Percentiles rank a stretch among this genome's conserved stretches.
phyloP scores from a whole-genome alignment of 1,284 basidiomycete genomes.

The Apiotrichum brassicae region DNA sequence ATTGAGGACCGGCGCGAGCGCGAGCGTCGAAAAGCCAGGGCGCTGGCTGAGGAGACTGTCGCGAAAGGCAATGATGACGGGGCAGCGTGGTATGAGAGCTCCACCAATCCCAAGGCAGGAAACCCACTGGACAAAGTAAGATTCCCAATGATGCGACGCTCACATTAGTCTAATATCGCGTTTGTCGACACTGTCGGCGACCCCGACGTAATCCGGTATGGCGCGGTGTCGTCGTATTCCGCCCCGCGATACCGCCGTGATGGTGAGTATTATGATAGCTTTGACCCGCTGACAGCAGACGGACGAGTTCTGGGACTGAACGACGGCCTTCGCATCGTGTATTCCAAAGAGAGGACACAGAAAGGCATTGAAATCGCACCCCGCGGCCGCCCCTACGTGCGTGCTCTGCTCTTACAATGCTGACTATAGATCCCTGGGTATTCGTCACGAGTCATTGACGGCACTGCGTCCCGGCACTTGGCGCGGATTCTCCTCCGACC shows the following conservation, averaged over 20 bases:
- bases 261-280: constrained; percentile 13
- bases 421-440: constrained; percentile 15
- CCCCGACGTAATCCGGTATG: constrained; percentile 24
- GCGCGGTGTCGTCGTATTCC: constrained; percentile 16
- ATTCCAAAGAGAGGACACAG: constrained; percentile 23
- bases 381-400: constrained; percentile 27
- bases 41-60: not conserved
- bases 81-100: constrained; percentile 28
- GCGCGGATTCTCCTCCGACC: constrained; percentile 12
- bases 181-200: constrained; percentile 34
- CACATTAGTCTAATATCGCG: constrained; percentile 14
- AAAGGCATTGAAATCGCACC: constrained; percentile 33
- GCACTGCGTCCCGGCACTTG: constrained; percentile 5
- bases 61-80: constrained; percentile 16
- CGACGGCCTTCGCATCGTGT: constrained; percentile 24
- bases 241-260: constrained; percentile 29
- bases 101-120: constrained; percentile 7
- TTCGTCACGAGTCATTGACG: constrained; percentile 10
- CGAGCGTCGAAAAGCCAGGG: constrained; percentile 4
- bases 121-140: constrained; percentile 15
- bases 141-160: constrained; percentile 10
- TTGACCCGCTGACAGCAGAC: constrained; percentile 11
- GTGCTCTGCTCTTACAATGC: not conserved
- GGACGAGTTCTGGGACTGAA: constrained; percentile 25
- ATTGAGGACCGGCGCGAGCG: constrained; percentile 14